Percentiles rank a stretch among this genome's conserved stretches.
Evolutionary conservation across 1,284 basidiomycete species (phyloP).

Genomic region (Ceratobasidium sp.): DNA sequence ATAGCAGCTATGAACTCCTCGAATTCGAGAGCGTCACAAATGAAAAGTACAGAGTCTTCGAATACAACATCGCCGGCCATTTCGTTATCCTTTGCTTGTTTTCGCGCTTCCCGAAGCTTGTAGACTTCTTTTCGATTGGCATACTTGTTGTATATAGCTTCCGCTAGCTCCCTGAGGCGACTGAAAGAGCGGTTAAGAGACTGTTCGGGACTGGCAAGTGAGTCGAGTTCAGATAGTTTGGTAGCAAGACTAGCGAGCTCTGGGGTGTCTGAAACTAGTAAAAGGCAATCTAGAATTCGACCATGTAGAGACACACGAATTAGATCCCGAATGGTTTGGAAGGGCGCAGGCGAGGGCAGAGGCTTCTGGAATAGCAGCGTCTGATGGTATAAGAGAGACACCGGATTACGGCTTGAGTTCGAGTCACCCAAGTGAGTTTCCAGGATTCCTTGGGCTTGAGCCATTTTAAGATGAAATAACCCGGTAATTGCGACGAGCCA

Average conservation of each 20-base stretch:
- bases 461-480: slow-evolving; percentile 62
- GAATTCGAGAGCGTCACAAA: slow-evolving; percentile 59
- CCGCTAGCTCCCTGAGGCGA: slow-evolving; percentile 48
- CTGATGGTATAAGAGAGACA: slow-evolving; percentile 58
- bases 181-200: slow-evolving; percentile 44
- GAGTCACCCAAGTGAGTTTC: slow-evolving; percentile 57
- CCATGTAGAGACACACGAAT: slow-evolving; percentile 60
- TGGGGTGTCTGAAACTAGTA: slow-evolving; percentile 52
- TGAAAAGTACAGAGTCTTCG: slow-evolving; percentile 59
- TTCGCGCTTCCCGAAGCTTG: slow-evolving; percentile 20
- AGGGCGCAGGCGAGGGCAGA: slow-evolving; percentile 58
- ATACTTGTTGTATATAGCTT: slow-evolving; percentile 42
- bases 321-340: slow-evolving; percentile 58
- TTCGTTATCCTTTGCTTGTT: slow-evolving; percentile 26
- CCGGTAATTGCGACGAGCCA: slow-evolving; percentile 58
- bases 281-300: slow-evolving; percentile 58
- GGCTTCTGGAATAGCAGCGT: slow-evolving; percentile 56
- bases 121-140: slow-evolving; percentile 16
- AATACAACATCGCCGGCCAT: slow-evolving; percentile 58
- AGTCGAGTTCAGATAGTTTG: slow-evolving; percentile 51
- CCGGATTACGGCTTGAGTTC: slow-evolving; percentile 56
- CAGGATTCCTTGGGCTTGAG: slow-evolving; percentile 57
- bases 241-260: slow-evolving; percentile 53
- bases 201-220: neutral
- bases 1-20: slow-evolving; percentile 60